Evolutionary conservation across 1,284 basidiomycete species (phyloP).

Genomic region (Takashimella tepidaria): DNA sequence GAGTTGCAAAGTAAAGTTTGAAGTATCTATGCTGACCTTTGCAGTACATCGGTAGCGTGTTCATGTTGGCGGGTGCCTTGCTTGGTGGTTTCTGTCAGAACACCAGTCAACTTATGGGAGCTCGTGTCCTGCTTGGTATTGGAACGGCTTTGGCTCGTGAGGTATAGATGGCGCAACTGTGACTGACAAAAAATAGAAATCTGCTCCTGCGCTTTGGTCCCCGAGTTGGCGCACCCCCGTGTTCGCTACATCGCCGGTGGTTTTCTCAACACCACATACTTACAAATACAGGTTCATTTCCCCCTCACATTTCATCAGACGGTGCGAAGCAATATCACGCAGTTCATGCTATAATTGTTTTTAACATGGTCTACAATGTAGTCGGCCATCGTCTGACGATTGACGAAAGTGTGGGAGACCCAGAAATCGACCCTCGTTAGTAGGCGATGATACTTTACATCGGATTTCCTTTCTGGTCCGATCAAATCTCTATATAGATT

Average conservation of each 20-base stretch:
- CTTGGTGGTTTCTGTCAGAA: constrained; percentile 17
- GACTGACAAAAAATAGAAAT: constrained; percentile 10
- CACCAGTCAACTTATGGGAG: constrained; percentile 16
- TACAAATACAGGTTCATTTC: constrained; percentile 28
- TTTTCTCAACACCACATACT: constrained; percentile 24
- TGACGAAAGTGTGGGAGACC: background rate
- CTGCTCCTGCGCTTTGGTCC: constrained; percentile 16
- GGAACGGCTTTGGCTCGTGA: constrained; percentile 21
- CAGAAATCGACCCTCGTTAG: no score
- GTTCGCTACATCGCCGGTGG: constrained; percentile 20
- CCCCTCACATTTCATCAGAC: constrained; percentile 43
- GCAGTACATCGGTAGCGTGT: constrained; percentile 18
- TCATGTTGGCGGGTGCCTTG: constrained; percentile 26
- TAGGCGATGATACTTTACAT: no score
- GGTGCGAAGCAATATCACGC: background rate
- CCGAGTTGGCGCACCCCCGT: constrained; percentile 25
- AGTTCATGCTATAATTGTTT: background rate
- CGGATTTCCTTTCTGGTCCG: background rate
- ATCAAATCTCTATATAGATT: background rate
- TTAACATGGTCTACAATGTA: background rate
- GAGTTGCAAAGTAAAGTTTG: no score
- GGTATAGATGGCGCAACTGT: constrained; percentile 1
- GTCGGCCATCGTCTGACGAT: background rate
- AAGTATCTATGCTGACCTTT: background rate
- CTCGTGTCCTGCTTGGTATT: constrained; percentile 21